Percentiles rank a stretch among this genome's conserved stretches.
phyloP scores from a whole-genome alignment of 176 grass and related monocot species.

The Hyparrhenia diplandra region DNA sequence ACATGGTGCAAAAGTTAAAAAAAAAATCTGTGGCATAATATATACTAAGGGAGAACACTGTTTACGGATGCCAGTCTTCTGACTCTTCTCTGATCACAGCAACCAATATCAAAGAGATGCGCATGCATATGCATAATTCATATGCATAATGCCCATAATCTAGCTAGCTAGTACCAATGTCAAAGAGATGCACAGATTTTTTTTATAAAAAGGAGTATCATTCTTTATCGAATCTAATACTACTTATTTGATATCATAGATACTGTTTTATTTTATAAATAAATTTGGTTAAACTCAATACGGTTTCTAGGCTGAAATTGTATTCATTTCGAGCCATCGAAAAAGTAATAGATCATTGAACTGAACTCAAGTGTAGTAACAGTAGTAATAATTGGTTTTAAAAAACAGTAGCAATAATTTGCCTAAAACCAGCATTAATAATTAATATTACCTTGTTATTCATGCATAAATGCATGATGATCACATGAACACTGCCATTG shows the following conservation, averaged over 20 bases:
- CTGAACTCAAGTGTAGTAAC: neutral
- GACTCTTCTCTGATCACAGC: slow-evolving; percentile 22
- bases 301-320: neutral
- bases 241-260: no score
- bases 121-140: neutral
- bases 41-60: slow-evolving; percentile 18
- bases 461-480: neutral
- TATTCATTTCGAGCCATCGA: neutral
- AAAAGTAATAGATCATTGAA: neutral
- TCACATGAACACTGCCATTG: neutral
- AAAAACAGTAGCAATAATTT: no score
- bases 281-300: neutral
- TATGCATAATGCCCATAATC: no score
- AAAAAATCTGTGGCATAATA: neutral
- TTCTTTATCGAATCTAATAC: no score
- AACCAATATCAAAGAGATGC: neutral
- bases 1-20: neutral
- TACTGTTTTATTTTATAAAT: no score
- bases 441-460: neutral
- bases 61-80: no score
- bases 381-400: no score
- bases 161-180: no score
- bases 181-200: no score
- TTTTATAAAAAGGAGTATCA: no score
- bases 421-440: no score